These are phyloP conservation scores for Botrytis deweyae DNA, from an alignment of 2,329 filamentous ascomycete genomes.

Conservation along the genomic window DNA sequence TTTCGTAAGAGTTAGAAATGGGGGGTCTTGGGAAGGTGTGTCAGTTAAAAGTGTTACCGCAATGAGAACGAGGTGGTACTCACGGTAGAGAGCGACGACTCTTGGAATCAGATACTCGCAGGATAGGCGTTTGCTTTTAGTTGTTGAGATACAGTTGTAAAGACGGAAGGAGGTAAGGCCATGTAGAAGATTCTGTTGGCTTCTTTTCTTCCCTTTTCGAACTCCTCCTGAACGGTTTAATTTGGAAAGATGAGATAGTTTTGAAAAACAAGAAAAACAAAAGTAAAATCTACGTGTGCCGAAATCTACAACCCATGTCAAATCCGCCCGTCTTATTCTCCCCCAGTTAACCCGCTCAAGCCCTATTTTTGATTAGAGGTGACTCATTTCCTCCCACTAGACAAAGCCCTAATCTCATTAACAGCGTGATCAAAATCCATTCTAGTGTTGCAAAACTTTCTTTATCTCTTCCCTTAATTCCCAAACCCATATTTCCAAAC, in stretches of 20 bases:
- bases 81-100: too few relatives aligned
- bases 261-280: background rate
- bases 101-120: background rate
- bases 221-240: fast-evolving
- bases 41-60: fast-evolving
- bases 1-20: background rate
- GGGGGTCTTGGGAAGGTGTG: background rate
- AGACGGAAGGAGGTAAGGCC: constrained; percentile 95
- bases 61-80: background rate
- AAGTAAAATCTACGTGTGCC: background rate
- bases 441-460: background rate
- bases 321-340: too few relatives aligned
- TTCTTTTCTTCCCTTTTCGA: constrained; percentile 72
- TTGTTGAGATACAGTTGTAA: constrained; percentile 96
- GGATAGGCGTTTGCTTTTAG: constrained; percentile 92
- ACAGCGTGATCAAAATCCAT: background rate
- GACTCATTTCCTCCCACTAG: background rate
- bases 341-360: background rate
- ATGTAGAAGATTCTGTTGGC: constrained; percentile 98
- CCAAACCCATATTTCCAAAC: background rate
- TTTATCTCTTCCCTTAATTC: background rate
- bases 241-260: background rate
- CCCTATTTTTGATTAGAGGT: background rate
- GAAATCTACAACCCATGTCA: background rate
- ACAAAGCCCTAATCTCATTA: background rate